phyloP scores from a whole-genome alignment of 306 rosid genomes.

The Myrica gale region DNA sequence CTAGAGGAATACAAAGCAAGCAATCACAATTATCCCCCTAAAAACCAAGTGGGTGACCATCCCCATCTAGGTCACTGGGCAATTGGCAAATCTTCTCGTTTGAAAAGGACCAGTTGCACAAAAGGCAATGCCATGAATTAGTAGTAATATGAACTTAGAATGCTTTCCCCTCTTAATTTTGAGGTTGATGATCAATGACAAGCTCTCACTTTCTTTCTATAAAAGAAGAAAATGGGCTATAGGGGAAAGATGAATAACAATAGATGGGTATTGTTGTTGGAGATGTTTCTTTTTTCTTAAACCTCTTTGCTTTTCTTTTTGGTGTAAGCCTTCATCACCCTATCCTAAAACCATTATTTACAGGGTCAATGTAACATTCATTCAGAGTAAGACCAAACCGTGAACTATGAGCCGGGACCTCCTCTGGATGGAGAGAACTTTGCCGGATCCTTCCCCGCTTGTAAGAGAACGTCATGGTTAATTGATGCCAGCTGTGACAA shows the following conservation, averaged over 20 bases:
- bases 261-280: background rate
- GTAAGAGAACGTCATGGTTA: slow-evolving; percentile 11
- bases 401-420: slow-evolving; percentile 8
- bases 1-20: background rate
- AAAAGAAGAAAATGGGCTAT: background rate
- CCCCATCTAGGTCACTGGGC: background rate
- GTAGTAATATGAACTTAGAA: background rate
- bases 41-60: background rate
- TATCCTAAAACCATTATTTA: background rate
- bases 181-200: background rate
- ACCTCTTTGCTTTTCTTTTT: background rate
- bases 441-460: background rate
- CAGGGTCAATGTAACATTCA: background rate
- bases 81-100: background rate
- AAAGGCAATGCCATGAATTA: background rate
- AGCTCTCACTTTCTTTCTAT: slow-evolving; percentile 3
- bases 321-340: background rate
- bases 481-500: slow-evolving; percentile 12
- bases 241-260: background rate
- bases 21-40: background rate
- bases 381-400: background rate
- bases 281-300: background rate
- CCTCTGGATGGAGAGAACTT: background rate
- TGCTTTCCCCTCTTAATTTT: no score
- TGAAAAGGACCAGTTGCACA: background rate